phyloP scores from a whole-genome alignment of 345 rosid species.

The Salix arbutifolia region DNA sequence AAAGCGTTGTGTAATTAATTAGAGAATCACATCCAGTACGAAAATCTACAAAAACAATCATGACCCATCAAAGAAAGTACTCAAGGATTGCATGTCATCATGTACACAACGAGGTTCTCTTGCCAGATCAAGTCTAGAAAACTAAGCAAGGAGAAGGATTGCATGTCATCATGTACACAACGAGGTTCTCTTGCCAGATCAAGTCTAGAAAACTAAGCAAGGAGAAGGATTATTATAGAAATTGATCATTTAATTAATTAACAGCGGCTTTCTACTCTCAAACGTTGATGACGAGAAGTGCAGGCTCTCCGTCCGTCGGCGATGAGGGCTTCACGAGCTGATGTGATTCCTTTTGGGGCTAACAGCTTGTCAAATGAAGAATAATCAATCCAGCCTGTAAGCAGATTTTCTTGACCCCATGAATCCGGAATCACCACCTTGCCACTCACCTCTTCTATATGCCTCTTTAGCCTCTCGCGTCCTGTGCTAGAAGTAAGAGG shows the following conservation, averaged over 20 bases:
- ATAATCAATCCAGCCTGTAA: constrained; percentile 62
- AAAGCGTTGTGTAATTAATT: no score
- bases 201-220: background rate
- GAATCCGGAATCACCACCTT: constrained; percentile 50
- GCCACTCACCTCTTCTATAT: constrained; percentile 54
- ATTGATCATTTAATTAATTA: background rate
- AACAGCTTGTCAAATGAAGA: constrained; percentile 48
- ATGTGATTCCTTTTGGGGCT: constrained; percentile 44
- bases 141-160: background rate
- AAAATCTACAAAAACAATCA: background rate
- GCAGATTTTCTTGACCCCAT: constrained; percentile 63
- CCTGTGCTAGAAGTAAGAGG: constrained; percentile 5
- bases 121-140: no score
- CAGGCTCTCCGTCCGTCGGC: constrained; percentile 30
- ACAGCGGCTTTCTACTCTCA: constrained; percentile 43
- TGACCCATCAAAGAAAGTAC: background rate
- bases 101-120: no score
- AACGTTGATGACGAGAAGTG: constrained; percentile 31
- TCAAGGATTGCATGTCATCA: background rate
- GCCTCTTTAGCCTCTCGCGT: constrained; percentile 63
- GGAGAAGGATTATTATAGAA: background rate
- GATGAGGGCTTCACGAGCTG: constrained; percentile 64
- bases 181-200: background rate
- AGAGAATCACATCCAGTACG: background rate
- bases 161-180: background rate